Evolutionary conservation across 2,329 filamentous ascomycete genomes (phyloP).

Genomic region (Epichloe coenophiala): DNA sequence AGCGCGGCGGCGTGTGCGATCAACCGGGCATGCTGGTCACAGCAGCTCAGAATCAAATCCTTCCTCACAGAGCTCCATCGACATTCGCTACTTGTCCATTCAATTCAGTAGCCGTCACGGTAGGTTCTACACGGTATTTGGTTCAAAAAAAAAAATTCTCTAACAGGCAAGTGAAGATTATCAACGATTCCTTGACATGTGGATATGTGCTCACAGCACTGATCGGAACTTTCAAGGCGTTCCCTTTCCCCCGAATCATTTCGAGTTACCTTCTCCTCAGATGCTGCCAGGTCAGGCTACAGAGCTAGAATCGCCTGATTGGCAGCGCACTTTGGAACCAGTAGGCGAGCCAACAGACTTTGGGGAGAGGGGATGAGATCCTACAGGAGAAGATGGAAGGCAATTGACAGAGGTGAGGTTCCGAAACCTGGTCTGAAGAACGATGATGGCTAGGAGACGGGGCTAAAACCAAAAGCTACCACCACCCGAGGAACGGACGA

Average conservation of each 20-base stretch:
- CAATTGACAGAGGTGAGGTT: background rate
- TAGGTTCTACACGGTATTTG: constrained; percentile 13
- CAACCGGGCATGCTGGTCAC: constrained; percentile 12
- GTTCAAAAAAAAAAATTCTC: background rate
- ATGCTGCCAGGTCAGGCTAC: constrained; percentile 20
- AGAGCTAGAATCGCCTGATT: constrained; percentile 2
- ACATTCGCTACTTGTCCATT: constrained; percentile 35
- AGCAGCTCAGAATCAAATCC: constrained; percentile 11
- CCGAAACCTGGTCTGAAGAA: too few relatives aligned
- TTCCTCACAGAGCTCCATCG: constrained; percentile 15
- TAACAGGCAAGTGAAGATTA: constrained; percentile 22
- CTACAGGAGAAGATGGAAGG: background rate
- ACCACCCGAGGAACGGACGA: too few relatives aligned
- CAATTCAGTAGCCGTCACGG: constrained; percentile 35
- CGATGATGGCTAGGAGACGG: too few relatives aligned
- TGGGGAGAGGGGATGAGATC: background rate
- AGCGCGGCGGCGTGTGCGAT: constrained; percentile 26
- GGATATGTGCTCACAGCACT: constrained; percentile 30
- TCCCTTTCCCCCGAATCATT: constrained; percentile 31
- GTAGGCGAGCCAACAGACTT: constrained; percentile 1
- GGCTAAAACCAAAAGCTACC: too few relatives aligned
- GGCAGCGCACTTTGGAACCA: constrained; percentile 4
- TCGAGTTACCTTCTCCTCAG: constrained; percentile 34
- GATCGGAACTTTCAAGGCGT: constrained; percentile 33
- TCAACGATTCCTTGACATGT: constrained; percentile 31